Evolutionary conservation across 352 stramenopile genomes (phyloP).

Genomic region (Pythium dissotocum): DNA sequence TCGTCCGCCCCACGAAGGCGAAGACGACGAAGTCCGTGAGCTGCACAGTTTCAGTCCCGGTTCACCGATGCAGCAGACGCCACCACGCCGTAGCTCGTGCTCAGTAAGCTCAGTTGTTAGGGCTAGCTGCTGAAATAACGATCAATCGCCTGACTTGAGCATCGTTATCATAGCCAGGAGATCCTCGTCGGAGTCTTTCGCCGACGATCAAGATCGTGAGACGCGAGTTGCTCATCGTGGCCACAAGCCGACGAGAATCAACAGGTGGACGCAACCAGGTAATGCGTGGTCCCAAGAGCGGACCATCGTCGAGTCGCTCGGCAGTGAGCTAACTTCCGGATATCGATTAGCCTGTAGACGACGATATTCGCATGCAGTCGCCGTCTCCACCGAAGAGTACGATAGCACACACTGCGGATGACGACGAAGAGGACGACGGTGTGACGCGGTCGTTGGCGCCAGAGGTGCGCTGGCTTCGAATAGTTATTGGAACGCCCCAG

Average conservation of each 20-base stretch:
- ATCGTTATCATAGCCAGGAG: background rate
- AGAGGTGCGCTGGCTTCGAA: background rate
- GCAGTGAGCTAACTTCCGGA: background rate
- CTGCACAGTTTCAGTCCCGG: constrained; percentile 6
- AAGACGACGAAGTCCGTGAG: constrained; percentile 1
- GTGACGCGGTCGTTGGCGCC: constrained; percentile 7
- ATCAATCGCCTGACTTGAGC: background rate
- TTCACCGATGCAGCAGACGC: background rate
- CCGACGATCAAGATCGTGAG: constrained; percentile 26
- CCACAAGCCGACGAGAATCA: constrained; percentile 7
- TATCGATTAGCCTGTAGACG: background rate
- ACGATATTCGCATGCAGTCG: constrained; percentile 11
- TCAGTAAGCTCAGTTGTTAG: background rate
- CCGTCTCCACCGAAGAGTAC: constrained; percentile 8
- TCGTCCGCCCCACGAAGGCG: background rate
- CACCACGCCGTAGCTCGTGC: background rate
- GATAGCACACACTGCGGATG: background rate
- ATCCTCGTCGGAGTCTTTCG: constrained; percentile 24
- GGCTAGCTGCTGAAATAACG: background rate
- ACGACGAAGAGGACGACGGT: background rate
- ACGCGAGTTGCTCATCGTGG: constrained; percentile 22
- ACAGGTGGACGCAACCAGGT: background rate
- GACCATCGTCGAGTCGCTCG: background rate
- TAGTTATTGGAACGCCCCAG: background rate
- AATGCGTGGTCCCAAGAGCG: background rate